Percentiles rank a stretch among this genome's conserved stretches.
phyloP scores from a whole-genome alignment of 225 moss, liverwort and hornwort species.

The Bryum argenteum region DNA sequence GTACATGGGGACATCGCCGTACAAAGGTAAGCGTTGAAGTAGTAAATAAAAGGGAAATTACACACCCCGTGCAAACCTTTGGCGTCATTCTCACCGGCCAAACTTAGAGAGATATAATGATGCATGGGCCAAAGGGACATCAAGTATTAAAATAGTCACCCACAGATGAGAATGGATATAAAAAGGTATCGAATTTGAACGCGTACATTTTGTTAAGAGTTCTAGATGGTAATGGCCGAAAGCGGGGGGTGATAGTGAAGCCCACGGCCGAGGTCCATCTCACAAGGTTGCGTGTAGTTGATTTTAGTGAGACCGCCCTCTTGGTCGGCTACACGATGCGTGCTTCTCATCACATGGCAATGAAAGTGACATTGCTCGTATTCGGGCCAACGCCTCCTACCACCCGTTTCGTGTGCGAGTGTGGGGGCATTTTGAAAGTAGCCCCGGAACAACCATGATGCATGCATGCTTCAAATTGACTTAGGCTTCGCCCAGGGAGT shows the following conservation, averaged over 20 bases:
- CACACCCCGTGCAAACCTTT: too few species aligned
- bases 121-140: too few species aligned
- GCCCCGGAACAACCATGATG: neutral
- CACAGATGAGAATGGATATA: neutral
- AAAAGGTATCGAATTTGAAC: neutral
- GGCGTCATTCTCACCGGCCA: too few species aligned
- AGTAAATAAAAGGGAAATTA: neutral
- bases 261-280: too few species aligned
- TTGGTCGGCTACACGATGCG: constrained; percentile 31
- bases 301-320: constrained; percentile 3
- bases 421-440: constrained; percentile 6
- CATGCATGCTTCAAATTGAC: neutral
- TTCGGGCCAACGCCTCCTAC: neutral
- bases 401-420: constrained; percentile 13
- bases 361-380: constrained; percentile 16
- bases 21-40: neutral
- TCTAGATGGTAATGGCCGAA: neutral
- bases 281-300: neutral
- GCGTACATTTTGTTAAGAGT: neutral
- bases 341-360: constrained; percentile 35
- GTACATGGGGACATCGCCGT: too few species aligned
- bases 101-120: too few species aligned
- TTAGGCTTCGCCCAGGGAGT: too few species aligned
- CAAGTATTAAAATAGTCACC: too few species aligned
- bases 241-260: neutral